These are phyloP conservation scores for Suillus occidentalis DNA, from an alignment of 768 basidiomycete species.

Conservation along the genomic window DNA sequence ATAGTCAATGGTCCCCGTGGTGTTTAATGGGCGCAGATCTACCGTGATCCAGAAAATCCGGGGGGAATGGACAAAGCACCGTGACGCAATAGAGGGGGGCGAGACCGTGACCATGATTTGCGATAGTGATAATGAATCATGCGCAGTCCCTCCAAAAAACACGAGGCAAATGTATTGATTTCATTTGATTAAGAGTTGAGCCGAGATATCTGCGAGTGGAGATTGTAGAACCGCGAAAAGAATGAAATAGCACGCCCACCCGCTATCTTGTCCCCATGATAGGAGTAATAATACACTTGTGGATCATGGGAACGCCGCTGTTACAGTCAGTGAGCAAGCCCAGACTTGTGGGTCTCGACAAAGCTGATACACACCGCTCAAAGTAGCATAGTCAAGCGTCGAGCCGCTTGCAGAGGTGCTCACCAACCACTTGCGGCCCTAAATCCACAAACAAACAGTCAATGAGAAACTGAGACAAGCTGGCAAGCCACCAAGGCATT, in stretches of 20 bases:
- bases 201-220: not conserved
- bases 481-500: too few species aligned
- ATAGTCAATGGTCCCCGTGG: not conserved
- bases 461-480: not conserved
- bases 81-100: not conserved
- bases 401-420: not conserved
- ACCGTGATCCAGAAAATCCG: not conserved
- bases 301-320: not conserved
- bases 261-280: not conserved
- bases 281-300: not conserved
- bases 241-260: not conserved
- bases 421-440: not conserved
- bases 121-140: not conserved
- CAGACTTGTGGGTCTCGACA: not conserved
- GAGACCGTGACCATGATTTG: not conserved
- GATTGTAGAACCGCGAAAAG: not conserved
- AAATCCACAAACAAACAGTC: too few species aligned
- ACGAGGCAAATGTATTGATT: not conserved
- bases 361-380: not conserved
- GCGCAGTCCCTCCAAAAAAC: not conserved
- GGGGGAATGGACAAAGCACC: not conserved
- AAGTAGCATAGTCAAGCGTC: not conserved
- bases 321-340: not conserved
- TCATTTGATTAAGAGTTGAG: not conserved
- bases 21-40: not conserved